Conservation (phyloP, 768 basidiomycete species). For the Amanita polypyramis region DNA sequence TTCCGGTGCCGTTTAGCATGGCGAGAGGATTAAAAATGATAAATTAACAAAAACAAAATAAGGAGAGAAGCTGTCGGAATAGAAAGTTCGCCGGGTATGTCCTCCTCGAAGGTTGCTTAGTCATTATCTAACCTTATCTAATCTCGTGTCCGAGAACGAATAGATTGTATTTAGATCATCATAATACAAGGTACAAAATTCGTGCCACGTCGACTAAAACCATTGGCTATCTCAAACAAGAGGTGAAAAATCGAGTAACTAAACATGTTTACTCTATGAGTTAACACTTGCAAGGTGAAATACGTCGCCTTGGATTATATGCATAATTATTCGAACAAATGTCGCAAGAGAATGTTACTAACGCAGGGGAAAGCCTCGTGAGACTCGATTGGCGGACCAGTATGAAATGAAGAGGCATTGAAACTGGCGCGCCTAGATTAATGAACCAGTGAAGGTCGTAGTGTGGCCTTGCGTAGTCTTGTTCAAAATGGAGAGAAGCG, state of each 20-base stretch:
- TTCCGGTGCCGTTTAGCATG: conserved; percentile 47
- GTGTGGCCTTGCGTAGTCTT: background rate
- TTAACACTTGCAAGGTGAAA: background rate
- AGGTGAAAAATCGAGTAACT: background rate
- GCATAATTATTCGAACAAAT: conserved; percentile 3
- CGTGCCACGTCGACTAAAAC: background rate
- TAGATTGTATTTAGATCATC: background rate
- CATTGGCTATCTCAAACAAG: background rate
- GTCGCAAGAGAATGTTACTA: conserved; percentile 1
- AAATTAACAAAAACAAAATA: conserved; percentile 7
- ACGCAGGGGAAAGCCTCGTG: background rate
- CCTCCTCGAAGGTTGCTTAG: background rate
- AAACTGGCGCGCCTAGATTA: background rate
- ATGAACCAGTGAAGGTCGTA: background rate
- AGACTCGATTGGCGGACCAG: background rate
- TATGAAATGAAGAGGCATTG: background rate
- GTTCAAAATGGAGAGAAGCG: conserved; percentile 10
- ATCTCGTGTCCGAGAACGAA: conserved; percentile 1
- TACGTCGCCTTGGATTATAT: background rate
- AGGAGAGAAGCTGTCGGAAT: background rate
- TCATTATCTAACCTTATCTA: conserved; percentile 9
- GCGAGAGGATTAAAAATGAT: conserved; percentile 8
- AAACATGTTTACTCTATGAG: conserved; percentile 5
- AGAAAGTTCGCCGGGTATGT: background rate
- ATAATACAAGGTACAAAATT: conserved; percentile 8